A percentile compares a stretch with the other conserved stretches of the same genome.
Evolutionary conservation across 2,329 filamentous ascomycete genomes (phyloP).

Genomic region (Albophoma yamanashiensis): DNA sequence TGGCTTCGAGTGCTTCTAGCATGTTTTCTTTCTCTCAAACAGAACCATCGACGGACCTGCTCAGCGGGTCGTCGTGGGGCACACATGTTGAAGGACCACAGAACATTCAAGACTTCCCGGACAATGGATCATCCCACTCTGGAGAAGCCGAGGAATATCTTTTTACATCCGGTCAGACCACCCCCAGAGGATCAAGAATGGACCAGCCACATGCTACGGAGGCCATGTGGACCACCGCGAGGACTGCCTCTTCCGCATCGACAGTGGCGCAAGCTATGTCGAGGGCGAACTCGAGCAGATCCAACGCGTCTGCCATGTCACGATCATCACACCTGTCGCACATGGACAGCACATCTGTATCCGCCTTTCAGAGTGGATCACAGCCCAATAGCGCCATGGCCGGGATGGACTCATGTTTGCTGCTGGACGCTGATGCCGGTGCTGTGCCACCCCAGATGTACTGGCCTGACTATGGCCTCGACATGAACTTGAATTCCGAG

Average conservation of each 20-base stretch:
- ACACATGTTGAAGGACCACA: slow-evolving; percentile 47
- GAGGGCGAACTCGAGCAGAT: slow-evolving; percentile 26
- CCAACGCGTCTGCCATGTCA: slow-evolving; percentile 33
- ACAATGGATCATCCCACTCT: slow-evolving; percentile 36
- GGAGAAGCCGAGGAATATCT: slow-evolving; percentile 45
- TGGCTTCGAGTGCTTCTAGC: slow-evolving; percentile 37
- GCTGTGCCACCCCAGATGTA: slow-evolving; percentile 38
- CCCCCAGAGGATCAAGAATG: slow-evolving; percentile 36
- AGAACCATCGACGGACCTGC: slow-evolving; percentile 47
- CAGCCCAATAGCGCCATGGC: slow-evolving; percentile 26
- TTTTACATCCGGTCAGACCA: slow-evolving; percentile 44
- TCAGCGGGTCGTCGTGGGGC: slow-evolving; percentile 44
- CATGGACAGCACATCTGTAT: slow-evolving; percentile 40
- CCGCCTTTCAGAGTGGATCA: slow-evolving; percentile 29
- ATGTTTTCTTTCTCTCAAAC: slow-evolving; percentile 50
- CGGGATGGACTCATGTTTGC: slow-evolving; percentile 40
- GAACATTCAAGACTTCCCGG: slow-evolving; percentile 45
- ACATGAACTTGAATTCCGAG: slow-evolving; percentile 30
- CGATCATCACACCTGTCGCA: slow-evolving; percentile 39
- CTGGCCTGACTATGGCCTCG: slow-evolving; percentile 35
- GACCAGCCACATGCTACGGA: slow-evolving; percentile 35
- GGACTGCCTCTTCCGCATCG: slow-evolving; percentile 19
- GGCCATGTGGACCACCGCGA: slow-evolving; percentile 35
- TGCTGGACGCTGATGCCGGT: slow-evolving; percentile 37
- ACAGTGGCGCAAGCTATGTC: slow-evolving; percentile 27